phyloP scores from a whole-genome alignment of 169 alveolate species.

The Plasmodium inui region DNA sequence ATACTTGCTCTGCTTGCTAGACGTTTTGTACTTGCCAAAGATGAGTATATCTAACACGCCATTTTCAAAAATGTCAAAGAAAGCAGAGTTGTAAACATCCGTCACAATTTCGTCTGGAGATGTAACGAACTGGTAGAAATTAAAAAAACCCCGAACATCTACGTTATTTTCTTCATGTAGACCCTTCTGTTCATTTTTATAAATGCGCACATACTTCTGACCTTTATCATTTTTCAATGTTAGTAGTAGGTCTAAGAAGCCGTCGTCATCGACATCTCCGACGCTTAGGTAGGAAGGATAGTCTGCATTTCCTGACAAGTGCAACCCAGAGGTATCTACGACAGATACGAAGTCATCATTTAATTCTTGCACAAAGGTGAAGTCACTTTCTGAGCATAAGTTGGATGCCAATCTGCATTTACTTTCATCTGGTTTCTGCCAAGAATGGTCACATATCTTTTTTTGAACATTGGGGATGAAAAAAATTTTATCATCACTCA shows the following conservation, averaged over 20 bases:
- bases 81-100: slow-evolving; percentile 77
- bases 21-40: slow-evolving; percentile 66
- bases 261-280: slow-evolving; percentile 74
- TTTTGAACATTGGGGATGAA: slow-evolving; percentile 79
- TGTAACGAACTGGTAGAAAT: slow-evolving; percentile 59
- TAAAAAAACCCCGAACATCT: slow-evolving; percentile 47
- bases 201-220: slow-evolving; percentile 61
- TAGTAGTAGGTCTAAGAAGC: slow-evolving; percentile 55
- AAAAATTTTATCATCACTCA: slow-evolving; percentile 37
- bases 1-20: slow-evolving; percentile 19
- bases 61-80: slow-evolving; percentile 80
- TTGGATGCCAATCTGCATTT: slow-evolving; percentile 85
- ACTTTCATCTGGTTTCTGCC: slow-evolving; percentile 77
- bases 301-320: slow-evolving; percentile 41
- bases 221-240: slow-evolving; percentile 64
- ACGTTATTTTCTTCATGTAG: slow-evolving; percentile 11
- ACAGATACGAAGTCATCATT: slow-evolving; percentile 16
- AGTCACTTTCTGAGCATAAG: slow-evolving; percentile 81
- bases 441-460: slow-evolving; percentile 82
- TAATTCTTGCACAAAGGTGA: slow-evolving; percentile 75
- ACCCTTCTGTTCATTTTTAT: slow-evolving; percentile 46
- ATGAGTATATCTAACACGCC: slow-evolving; percentile 80
- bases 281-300: slow-evolving; percentile 67
- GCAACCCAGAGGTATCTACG: slow-evolving; percentile 60
- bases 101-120: slow-evolving; percentile 24